Evolutionary conservation across 2,329 filamentous ascomycete genomes (phyloP), one percentile per base, ranked within the genome.

Genomic region (Stachybotrys elegans): DNA sequence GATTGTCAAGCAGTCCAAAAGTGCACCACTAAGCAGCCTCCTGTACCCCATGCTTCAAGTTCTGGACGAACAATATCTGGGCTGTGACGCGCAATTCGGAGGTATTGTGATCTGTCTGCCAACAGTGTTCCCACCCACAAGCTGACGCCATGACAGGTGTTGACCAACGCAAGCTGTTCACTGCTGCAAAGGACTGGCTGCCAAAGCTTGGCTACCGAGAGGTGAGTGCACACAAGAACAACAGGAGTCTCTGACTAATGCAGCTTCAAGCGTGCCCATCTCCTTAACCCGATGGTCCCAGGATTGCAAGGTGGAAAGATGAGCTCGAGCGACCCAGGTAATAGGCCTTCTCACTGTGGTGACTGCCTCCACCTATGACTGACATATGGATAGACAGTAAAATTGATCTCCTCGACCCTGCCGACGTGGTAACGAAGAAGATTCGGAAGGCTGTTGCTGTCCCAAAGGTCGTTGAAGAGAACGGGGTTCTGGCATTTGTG

Each of bases 151-250:
- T 36, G 12, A 4, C 6, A 61, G 61, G 71, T 51, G 69, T 86
- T 42, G 92, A 96, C 57, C 91, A 95, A 69, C 73, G 90, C 47
- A 96, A 95, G 69, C 83, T 95, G 49, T 95, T 95, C 62, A 84
- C 83, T 1, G 79, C 90, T 4, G 90, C 92, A 5, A 86, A 85
- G 51, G 92, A 96, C 53, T 85, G 84, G 68, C 70, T 96, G 22
- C 89, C 90, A 12, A 88, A 85, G 65, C 70, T 98, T 39, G 90
- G 89, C 41, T 96, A 95, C 75, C 81, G 80, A 54, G 81, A 85
- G 64, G 71, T 73, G 52, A 17, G 49, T 13, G 21, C 20, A 17
- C n/a, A n/a, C n/a, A n/a, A n/a, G n/a, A n/a, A n/a, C n/a, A n/a
- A n/a, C n/a, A n/a, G n/a, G n/a, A n/a, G n/a, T n/a, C n/a, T n/a